Conservation (phyloP, 1,139 yeast genomes). For the Suhomyces bolitotheri region DNA sequence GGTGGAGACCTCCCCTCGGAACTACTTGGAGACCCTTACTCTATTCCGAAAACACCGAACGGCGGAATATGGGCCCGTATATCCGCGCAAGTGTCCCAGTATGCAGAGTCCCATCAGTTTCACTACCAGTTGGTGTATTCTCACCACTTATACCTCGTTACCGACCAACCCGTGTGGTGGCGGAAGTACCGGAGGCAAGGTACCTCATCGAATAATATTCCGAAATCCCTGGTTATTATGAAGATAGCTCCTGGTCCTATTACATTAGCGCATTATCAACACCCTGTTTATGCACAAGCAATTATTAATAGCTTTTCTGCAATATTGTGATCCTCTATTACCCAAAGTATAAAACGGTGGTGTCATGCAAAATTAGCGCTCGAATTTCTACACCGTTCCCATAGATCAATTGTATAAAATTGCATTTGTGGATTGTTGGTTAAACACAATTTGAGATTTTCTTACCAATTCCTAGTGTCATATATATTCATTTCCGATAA, state of each 20-base stretch:
- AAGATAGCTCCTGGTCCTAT: background rate
- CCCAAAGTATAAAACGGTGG: no score
- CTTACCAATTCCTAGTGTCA: no score
- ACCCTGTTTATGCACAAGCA: background rate
- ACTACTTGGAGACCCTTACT: no score
- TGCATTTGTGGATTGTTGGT: no score
- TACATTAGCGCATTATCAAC: background rate
- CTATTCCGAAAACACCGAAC: no score
- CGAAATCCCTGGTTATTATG: background rate
- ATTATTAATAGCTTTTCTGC: background rate
- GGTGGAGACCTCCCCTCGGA: no score
- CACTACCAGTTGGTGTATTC: slow-evolving; percentile 2
- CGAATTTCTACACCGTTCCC: no score
- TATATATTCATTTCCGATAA: no score
- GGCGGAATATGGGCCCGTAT: no score
- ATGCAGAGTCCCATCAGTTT: background rate
- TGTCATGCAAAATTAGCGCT: no score
- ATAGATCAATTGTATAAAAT: no score
- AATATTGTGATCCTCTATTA: background rate
- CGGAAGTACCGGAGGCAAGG: slow-evolving; percentile 10
- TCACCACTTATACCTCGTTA: slow-evolving; percentile 7
- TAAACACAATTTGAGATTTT: no score
- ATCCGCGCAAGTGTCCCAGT: background rate
- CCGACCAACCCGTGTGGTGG: slow-evolving; percentile 12
- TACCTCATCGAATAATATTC: background rate